A percentile compares a stretch with the other conserved stretches of the same genome.
phyloP scores from a whole-genome alignment of 371 early-diverging fungal species.

The Haplosporangium sp. region DNA sequence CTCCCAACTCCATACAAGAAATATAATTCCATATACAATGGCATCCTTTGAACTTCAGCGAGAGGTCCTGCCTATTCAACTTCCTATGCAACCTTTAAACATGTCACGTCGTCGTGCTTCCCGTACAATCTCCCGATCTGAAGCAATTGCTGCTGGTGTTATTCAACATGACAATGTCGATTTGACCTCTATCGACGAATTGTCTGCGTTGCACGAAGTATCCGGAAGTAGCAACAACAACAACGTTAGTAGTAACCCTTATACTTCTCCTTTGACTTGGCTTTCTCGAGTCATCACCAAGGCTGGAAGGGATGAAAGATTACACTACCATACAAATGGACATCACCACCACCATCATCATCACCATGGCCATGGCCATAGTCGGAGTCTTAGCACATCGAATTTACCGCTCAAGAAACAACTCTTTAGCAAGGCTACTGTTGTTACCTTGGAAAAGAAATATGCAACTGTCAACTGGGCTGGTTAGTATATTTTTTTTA shows the following conservation, averaged over 20 bases:
- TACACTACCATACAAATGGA: conserved; percentile 48
- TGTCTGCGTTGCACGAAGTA: background rate
- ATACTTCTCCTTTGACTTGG: conserved; percentile 31
- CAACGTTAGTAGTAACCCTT: background rate
- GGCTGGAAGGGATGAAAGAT: conserved; percentile 41
- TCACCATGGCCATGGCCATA: conserved; percentile 15
- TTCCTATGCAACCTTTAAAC: conserved; percentile 38
- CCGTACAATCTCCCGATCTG: conserved; percentile 21
- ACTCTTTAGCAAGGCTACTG: conserved; percentile 51
- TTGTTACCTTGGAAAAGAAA: conserved; percentile 50
- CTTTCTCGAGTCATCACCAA: conserved; percentile 43
- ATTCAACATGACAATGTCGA: background rate
- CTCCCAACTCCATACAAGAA: background rate
- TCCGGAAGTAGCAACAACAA: background rate
- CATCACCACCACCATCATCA: conserved; percentile 32
- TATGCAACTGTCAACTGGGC: conserved; percentile 54
- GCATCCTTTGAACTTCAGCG: conserved; percentile 34
- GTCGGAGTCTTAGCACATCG: conserved; percentile 11
- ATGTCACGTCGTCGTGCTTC: conserved; percentile 40
- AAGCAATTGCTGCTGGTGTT: background rate
- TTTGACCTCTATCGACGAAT: background rate
- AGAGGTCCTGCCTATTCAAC: conserved; percentile 42
- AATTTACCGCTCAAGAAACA: conserved; percentile 27
- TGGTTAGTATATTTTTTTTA: conserved; percentile 18
- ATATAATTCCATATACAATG: conserved; percentile 13